Conservation (phyloP, 345 rosid species). For the Gossypioides kirkii region DNA sequence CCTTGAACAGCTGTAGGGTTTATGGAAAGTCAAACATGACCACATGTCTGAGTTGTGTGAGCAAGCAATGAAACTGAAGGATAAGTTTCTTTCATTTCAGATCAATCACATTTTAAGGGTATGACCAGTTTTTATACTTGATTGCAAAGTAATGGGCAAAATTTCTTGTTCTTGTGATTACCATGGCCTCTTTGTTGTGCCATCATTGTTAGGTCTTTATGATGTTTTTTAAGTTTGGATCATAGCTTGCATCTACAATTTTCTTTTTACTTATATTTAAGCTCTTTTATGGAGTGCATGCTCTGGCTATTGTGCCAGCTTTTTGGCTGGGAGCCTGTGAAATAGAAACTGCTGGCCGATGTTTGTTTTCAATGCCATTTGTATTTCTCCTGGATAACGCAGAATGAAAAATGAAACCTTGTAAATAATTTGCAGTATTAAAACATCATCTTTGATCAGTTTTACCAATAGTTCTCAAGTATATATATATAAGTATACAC, state of each 20-base stretch:
- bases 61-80: conserved; percentile 49
- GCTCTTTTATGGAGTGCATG: neutral
- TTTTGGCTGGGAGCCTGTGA: neutral
- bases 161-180: neutral
- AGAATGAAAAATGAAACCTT: neutral
- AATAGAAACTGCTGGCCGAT: neutral
- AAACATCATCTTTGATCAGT: neutral
- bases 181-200: neutral
- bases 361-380: neutral
- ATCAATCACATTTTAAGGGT: conserved; percentile 83
- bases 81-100: conserved; percentile 50
- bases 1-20: conserved; percentile 57
- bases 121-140: conserved; percentile 11
- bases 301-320: neutral
- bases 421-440: neutral
- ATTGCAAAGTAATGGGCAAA: conserved; percentile 2
- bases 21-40: conserved; percentile 61
- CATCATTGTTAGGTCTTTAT: neutral
- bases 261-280: neutral
- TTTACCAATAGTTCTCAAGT: neutral
- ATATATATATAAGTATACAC: too few species aligned
- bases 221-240: neutral
- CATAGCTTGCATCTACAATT: neutral
- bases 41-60: conserved; percentile 38
- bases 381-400: neutral